Percentiles rank a stretch among this genome's conserved stretches.
Evolutionary conservation across 176 grass and related monocot species (phyloP).

Genomic region (Hsuehochloa calcarea): DNA sequence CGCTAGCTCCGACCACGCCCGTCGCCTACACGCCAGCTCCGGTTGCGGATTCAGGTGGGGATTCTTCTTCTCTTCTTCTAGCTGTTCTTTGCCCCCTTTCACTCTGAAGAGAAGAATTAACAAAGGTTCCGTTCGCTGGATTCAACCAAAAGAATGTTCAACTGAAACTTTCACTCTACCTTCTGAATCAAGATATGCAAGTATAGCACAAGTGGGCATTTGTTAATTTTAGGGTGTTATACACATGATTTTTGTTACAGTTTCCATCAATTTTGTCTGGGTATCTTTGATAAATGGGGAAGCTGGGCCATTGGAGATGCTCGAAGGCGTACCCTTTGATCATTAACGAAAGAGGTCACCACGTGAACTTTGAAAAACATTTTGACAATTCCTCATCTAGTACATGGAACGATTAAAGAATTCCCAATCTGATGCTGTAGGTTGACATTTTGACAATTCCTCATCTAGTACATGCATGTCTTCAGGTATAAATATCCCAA

Average conservation of each 20-base stretch:
- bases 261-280: not conserved
- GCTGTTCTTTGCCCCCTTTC: no score
- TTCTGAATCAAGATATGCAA: not conserved
- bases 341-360: not conserved
- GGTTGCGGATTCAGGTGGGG: no score
- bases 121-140: not conserved
- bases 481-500: not conserved
- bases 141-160: not conserved
- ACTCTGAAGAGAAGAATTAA: not conserved
- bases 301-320: not conserved
- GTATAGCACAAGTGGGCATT: not conserved
- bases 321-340: not conserved
- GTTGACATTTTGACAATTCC: no score
- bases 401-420: not conserved
- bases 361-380: not conserved
- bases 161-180: not conserved
- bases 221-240: not conserved
- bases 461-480: not conserved
- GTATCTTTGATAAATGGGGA: not conserved
- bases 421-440: no score
- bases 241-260: not conserved
- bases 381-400: not conserved
- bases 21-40: no score
- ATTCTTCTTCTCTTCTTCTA: no score
- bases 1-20: no score